Evolutionary conservation across 345 rosid species (phyloP), one percentile per base, ranked within the genome.

Genomic region (Eucalyptus caleyi): DNA sequence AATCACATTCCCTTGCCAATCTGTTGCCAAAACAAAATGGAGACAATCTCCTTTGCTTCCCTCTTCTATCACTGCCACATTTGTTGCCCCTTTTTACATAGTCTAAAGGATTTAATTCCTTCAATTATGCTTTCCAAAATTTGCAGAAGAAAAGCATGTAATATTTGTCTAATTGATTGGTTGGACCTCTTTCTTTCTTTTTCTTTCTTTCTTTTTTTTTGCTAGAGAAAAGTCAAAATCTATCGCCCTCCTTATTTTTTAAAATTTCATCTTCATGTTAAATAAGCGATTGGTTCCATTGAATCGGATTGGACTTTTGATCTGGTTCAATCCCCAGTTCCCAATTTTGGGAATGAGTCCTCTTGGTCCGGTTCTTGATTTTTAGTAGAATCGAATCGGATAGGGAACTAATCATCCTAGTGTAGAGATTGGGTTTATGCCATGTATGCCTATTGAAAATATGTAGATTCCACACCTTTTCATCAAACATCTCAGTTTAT

Each of bases 301-400:
- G 14, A 24, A 56, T 1, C 2, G 1, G 3, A 53, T 1, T 8
- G 0, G 24, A 53, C 26, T 53, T 53, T 1, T 21, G 5, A 19
- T 53, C 30, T 5, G 3, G 62, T 56, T 23, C 5, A 12, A 13
- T 23, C 30, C 30, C 62, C 5, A 24, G 13, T 56, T 56, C 62
- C 13, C 30, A 56, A 56, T 56, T 54, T 56, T 56, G 62, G 1
- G 30, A 56, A 56, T 24, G 12, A 56, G 27, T 56, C 30, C 30
- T 23, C 6, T 24, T 56, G 30, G 27, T 23, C 13, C 6, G 5
- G 6, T 56, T 56, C 12, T 1, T 24, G 1, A 56, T 56, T 56
- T 24, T 1, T 24, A 56, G 62, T 56, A 12, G 13, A 56, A 56
- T 1, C 3, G 0, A 23, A 56, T 10, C 13, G 6, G 13, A 56